These are phyloP conservation scores for Gracilaria vermiculophylla DNA, from an alignment of 23 red algal genomes.

Conservation along the genomic window DNA sequence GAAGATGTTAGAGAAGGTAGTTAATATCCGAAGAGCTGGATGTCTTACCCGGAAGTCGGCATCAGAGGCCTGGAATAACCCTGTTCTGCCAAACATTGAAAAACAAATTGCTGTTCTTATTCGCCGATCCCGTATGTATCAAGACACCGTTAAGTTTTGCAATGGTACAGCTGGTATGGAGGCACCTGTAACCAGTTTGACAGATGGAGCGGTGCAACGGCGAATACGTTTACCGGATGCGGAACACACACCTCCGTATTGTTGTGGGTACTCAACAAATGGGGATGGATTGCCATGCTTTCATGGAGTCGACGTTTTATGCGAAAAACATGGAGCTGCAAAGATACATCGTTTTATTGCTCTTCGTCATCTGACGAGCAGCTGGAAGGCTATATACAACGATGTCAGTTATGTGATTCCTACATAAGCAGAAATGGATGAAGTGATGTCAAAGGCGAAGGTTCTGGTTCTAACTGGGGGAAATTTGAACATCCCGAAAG, in stretches of 20 bases:
- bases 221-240: background rate
- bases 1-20: slow-evolving; percentile 43
- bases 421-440: background rate
- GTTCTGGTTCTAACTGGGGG: background rate
- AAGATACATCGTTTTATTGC: slow-evolving; percentile 22
- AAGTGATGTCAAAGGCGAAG: slow-evolving; percentile 7
- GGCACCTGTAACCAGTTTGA: slow-evolving; percentile 20
- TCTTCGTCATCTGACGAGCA: background rate
- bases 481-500: slow-evolving; percentile 32
- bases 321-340: slow-evolving; percentile 3
- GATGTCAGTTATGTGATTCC: background rate
- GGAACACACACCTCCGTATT: background rate
- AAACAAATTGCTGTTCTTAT: background rate
- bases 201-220: background rate
- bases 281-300: slow-evolving; percentile 16
- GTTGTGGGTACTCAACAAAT: slow-evolving; percentile 19
- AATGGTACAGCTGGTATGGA: slow-evolving; percentile 19
- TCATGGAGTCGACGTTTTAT: background rate
- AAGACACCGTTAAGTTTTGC: background rate
- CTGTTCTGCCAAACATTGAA: slow-evolving; percentile 1
- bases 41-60: background rate
- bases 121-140: background rate
- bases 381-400: background rate
- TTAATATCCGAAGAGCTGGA: background rate
- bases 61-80: background rate